Base-by-base conservation (phyloP, 2,329 filamentous ascomycete genomes). In the Fusarium albosuccineum region DNA sequence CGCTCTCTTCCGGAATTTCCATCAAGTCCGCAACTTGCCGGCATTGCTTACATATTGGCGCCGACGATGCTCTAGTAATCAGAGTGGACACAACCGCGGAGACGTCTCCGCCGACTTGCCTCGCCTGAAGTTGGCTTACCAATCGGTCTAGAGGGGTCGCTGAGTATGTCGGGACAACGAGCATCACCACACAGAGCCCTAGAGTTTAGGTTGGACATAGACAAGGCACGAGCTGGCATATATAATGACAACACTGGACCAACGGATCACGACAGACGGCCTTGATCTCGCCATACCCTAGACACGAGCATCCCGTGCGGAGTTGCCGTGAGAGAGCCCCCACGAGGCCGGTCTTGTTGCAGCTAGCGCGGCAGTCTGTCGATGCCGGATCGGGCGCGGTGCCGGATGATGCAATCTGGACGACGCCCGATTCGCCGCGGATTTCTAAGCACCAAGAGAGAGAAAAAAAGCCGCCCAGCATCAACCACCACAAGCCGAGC, bases 361-460 rank as follows among this genome's bases (percentile, higher is more conserved):
- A 72, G 62, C 58, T 72, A 71, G 69, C 69, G 69, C 30, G 36
- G 40, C 51, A 52, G 33, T 42, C 42, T 60, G 42, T 54, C 37
- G 17, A 51, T 61, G 44, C 66, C 63, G 66, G 52, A 64, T 71
- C 51, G 55, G 66, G 68, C 44, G 52, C 57, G 57, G 56, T 58
- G 55, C 57, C 68, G 66, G 62, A 73, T 73, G 65, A 62, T 70
- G 72, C 64, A 67, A 73, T 73, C 62, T 39, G 52, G 56, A 59
- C 70, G 52, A 53, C 48, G 44, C 66, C 70, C 53, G 65, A 70
- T 72, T 67, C 67, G 67, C 60, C 42, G 51, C 40, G 67, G 71
- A 73, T 73, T 73, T 73, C 71, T 73, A 73, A 73, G 71, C 71
- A 73, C 33, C 26, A 41, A 33, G 39, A 22, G 22, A 44, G 14